Conservation (phyloP, 805 yeast species). For the Myxozyma monticola region DNA sequence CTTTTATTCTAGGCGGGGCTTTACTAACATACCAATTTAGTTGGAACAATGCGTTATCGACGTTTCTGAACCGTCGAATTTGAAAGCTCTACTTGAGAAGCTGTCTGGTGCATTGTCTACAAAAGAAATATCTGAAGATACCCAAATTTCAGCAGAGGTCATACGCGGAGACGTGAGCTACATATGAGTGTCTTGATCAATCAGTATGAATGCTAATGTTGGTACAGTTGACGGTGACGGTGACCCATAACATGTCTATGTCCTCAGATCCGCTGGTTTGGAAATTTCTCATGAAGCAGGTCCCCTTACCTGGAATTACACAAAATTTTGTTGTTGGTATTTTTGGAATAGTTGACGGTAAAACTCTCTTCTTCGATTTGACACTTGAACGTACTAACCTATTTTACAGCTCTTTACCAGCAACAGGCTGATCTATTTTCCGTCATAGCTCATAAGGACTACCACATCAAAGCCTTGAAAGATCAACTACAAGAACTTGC, state of each 20-base stretch:
- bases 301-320: not conserved
- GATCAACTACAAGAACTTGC: constrained; percentile 5
- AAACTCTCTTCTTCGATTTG: not conserved
- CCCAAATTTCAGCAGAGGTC: not conserved
- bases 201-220: too few species aligned
- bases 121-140: not conserved
- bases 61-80: constrained; percentile 9
- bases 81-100: constrained; percentile 4
- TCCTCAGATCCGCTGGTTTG: constrained; percentile 10
- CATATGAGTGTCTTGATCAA: too few species aligned
- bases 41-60: constrained; percentile 21
- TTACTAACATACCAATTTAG: too few species aligned
- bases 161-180: not conserved
- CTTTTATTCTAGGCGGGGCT: too few species aligned
- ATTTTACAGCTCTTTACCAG: not conserved
- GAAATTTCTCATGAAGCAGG: constrained; percentile 9
- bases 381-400: not conserved
- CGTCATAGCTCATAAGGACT: constrained; percentile 13
- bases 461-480: constrained; percentile 8
- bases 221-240: constrained; percentile 3
- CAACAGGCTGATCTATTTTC: constrained; percentile 8
- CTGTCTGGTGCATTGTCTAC: constrained; percentile 1
- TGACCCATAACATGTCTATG: not conserved
- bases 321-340: constrained; percentile 1
- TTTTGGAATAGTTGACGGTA: constrained; percentile 19